Base-by-base conservation (phyloP, 2,329 filamentous ascomycete genomes). In the Monilinia polystroma region DNA sequence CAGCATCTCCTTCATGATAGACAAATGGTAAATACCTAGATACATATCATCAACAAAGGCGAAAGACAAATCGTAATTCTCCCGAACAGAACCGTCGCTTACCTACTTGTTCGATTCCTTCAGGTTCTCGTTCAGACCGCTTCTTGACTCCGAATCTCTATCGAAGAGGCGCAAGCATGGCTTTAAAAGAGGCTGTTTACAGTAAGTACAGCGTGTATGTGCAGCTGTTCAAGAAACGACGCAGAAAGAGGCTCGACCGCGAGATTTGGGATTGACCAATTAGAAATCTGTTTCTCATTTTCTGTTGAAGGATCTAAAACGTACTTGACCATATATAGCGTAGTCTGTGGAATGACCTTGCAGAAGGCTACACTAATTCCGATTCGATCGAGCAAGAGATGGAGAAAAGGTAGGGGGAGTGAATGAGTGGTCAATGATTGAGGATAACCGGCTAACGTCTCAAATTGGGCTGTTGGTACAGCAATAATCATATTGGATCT, bases 341-440 rank as follows among this genome's bases (percentile, higher is more conserved):
- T 60, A 20, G 58, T 26, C 18, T 38, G 29, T 38, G 29, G 23
- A 29, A 26, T 51, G 29, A 23, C 35, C 29, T 5, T 60, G 58
- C 58, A 60, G 29, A 51, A 20, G 58, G 45, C 29, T 49, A 38
- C 29, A 51, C 29, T 18, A 38, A 38, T 60, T 51, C 58, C 45
- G 45, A 49, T 51, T 49, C 43, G 57, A 49, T 49, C 6, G 57
- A 51, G 10, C 29, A 14, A 51, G 43, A 38, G 45, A 51, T 60
- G 57, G 58, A 60, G 58, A 60, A 60, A 60, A 23, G 58, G 58
- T 51, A 60, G 29, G 45, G 45, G 57, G n/a, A 32, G 23, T 38
- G 45, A 49, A 18, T 49, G 45, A n/a, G 18, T 49, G 43, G 57
- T 49, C 29, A 51, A 47, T 35, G 32, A 35, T 35, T 35, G 32